These are phyloP conservation scores for Phallus indusiatus DNA, from an alignment of 768 basidiomycete genomes.

Conservation along the genomic window DNA sequence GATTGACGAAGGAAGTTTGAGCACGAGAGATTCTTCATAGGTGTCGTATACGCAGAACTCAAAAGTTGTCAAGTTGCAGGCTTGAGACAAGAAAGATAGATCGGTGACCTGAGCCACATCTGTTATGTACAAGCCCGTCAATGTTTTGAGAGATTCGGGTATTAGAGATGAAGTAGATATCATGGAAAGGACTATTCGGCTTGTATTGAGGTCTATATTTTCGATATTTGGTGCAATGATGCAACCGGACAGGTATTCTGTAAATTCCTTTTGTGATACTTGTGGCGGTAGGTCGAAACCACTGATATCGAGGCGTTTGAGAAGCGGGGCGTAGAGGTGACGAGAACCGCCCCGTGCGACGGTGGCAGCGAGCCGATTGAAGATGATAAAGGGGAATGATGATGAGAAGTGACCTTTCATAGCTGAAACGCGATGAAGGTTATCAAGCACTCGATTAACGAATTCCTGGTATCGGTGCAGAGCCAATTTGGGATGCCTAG, in stretches of 20 bases:
- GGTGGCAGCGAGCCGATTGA: neutral
- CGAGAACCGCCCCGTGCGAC: neutral
- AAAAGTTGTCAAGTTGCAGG: neutral
- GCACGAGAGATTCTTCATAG: neutral
- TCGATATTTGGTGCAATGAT: slow-evolving; percentile 3
- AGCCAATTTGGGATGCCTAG: neutral
- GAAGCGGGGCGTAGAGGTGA: neutral
- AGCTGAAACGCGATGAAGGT: slow-evolving; percentile 1
- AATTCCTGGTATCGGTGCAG: neutral
- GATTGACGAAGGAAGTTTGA: neutral
- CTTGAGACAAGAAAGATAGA: neutral
- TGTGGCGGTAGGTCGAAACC: neutral
- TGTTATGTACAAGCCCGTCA: neutral
- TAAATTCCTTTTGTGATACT: neutral
- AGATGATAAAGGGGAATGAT: neutral
- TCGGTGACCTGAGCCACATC: neutral
- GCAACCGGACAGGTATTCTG: neutral
- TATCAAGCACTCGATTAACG: neutral
- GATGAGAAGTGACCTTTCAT: neutral
- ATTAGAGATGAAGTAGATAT: neutral
- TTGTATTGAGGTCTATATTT: neutral
- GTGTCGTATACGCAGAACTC: neutral
- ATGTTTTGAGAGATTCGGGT: neutral
- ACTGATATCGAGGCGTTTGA: neutral
- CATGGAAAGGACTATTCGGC: slow-evolving; percentile 1